Conservation (phyloP, 1,284 basidiomycete species). For the Meira miltonrushii region DNA sequence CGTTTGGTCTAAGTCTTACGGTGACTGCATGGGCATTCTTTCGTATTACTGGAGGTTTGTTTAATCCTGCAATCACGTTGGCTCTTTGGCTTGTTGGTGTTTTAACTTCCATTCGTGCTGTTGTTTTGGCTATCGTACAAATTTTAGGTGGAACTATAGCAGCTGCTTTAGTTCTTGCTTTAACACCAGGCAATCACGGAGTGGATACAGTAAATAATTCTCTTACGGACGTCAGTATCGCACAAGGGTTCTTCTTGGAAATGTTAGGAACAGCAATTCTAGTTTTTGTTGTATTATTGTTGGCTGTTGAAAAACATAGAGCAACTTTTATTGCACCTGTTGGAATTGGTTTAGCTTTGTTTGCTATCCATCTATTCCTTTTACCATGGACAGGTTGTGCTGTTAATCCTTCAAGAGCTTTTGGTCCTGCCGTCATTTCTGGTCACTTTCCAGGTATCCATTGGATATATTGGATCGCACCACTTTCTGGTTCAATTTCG, state of each 20-base stretch:
- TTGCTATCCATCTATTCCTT: constrained; percentile 28
- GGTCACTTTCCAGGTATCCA: constrained; percentile 7
- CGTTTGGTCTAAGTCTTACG: constrained; percentile 35
- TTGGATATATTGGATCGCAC: constrained; percentile 18
- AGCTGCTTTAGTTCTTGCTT: constrained; percentile 53
- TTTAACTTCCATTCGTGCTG: constrained; percentile 53
- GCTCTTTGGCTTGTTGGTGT: constrained; percentile 56
- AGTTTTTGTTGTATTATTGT: constrained; percentile 54
- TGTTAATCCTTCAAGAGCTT: constrained; percentile 13
- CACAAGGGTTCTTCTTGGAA: constrained; percentile 52
- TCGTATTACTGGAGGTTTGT: constrained; percentile 63
- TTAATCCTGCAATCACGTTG: constrained; percentile 51
- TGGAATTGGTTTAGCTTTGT: constrained; percentile 38
- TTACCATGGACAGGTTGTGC: constrained; percentile 13
- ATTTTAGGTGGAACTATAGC: constrained; percentile 56
- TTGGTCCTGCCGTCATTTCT: constrained; percentile 14
- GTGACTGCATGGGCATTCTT: constrained; percentile 63
- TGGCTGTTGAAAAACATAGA: constrained; percentile 57
- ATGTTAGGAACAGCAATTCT: constrained; percentile 23
- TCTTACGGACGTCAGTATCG: constrained; percentile 36
- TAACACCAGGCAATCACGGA: constrained; percentile 53
- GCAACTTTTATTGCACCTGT: constrained; percentile 44
- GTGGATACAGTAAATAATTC: constrained; percentile 44
- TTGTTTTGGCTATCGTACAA: constrained; percentile 54
- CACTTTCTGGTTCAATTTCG: constrained; percentile 6